These are phyloP conservation scores for Fusarium penzigii DNA, from an alignment of 2,329 filamentous ascomycete genomes.

Conservation along the genomic window DNA sequence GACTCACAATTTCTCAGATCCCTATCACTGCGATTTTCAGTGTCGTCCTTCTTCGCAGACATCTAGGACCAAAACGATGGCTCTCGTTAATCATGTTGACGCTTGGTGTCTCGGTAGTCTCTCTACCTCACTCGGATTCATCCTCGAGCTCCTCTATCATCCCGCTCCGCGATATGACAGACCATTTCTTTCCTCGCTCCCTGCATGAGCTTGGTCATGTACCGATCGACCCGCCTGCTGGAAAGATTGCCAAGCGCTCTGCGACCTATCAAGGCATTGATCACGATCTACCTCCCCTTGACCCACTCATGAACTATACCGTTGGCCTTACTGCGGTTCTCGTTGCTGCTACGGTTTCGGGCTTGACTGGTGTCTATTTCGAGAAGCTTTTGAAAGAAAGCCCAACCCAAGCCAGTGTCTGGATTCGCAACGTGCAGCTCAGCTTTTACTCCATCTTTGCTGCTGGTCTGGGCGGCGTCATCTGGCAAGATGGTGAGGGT, in stretches of 20 bases:
- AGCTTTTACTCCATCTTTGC: conserved; percentile 94
- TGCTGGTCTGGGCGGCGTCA: conserved; percentile 80
- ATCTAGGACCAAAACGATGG: conserved; percentile 76
- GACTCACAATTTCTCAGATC: conserved; percentile 52
- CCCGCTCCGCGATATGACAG: conserved; percentile 62
- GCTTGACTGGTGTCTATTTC: conserved; percentile 82
- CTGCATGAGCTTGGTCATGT: conserved; percentile 72
- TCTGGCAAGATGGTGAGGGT: conserved; percentile 82
- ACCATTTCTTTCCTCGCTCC: conserved; percentile 75
- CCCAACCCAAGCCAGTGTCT: conserved; percentile 73
- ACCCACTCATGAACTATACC: conserved; percentile 69
- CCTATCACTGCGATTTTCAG: conserved; percentile 88
- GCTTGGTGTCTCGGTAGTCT: conserved; percentile 80
- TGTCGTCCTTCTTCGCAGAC: conserved; percentile 71
- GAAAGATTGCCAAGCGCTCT: conserved; percentile 53
- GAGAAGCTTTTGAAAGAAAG: conserved; percentile 92
- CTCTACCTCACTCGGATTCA: conserved; percentile 65
- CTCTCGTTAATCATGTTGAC: conserved; percentile 76
- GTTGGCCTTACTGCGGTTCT: conserved; percentile 79
- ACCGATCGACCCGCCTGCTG: conserved; percentile 20
- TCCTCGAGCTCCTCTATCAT: conserved; percentile 52
- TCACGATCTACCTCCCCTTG: conserved; percentile 51
- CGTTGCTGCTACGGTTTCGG: conserved; percentile 76
- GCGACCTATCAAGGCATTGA: conserved; percentile 90
- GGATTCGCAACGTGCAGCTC: conserved; percentile 93